Base-by-base conservation (phyloP, 2,329 filamentous ascomycete species). In the Thermothelomyces thermophilus region DNA sequence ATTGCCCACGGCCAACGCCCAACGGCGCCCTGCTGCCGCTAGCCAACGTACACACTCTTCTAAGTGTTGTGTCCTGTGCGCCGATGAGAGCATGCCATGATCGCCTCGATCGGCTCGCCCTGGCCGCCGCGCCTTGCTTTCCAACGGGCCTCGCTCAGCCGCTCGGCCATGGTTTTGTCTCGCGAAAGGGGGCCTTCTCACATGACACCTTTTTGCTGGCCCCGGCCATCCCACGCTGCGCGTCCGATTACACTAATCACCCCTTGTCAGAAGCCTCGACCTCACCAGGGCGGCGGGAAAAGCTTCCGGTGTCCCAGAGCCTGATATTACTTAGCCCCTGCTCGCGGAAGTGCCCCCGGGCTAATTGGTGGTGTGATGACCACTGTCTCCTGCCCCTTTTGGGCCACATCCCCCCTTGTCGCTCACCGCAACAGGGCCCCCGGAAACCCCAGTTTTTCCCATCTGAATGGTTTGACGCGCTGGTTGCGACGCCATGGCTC, bases 271-370 rank as follows among this genome's bases (percentile, higher is more conserved):
- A 46, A 42, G 37, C 28, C 46, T 39, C 48, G 45, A 54, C 47
- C 51, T 52, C 47, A 45, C 26, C 49, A 41, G 48, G 48, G n/a
- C 36, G 19, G 41, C 48, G 50, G 52, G 53, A 51, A 24, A 41
- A 46, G 50, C 44, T 48, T 45, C 50, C 45, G 42, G 46, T 33
- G 31, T 30, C 31, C 39, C 33, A 31, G 30, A 35, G 31, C 36
- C 44, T 44, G 42, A 45, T 35, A 46, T 42, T 46, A 41, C 48
- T 30, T 40, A 31, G 39, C 17, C 53, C 54, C 46, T 55, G 52
- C 36, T 33, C 22, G 35, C 58, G 58, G 58, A 56, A 60, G 53
- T 50, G 28, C 22, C 51, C 45, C 57, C 52, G 51, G 52, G 9
- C 30, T 20, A 9, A 31, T 20, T 24, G 48, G 43, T 57, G 51